phyloP scores from a whole-genome alignment of 2,329 filamentous ascomycete genomes.

The Blastomyces parvus region DNA sequence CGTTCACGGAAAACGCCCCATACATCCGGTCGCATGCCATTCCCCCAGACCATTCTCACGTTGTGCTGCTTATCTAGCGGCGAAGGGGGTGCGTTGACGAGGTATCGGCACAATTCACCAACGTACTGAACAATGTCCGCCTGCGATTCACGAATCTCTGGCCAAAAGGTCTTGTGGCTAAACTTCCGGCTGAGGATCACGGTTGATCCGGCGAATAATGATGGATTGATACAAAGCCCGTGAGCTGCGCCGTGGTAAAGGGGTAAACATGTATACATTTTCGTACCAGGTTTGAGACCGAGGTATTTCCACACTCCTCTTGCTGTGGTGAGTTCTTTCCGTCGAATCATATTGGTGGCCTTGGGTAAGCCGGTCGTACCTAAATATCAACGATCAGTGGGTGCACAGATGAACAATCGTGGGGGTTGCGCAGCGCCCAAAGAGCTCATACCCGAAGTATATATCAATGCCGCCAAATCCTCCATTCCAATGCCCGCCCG shows the following conservation, averaged over 20 bases:
- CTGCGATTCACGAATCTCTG: slow-evolving; percentile 35
- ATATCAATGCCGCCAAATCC: slow-evolving; percentile 31
- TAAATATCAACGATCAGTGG: neutral
- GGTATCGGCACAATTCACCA: slow-evolving; percentile 43
- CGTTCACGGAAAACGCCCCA: slow-evolving; percentile 33
- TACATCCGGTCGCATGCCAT: slow-evolving; percentile 35
- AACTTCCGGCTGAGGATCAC: slow-evolving; percentile 40
- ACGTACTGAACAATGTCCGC: slow-evolving; percentile 39
- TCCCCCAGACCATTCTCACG: slow-evolving; percentile 38
- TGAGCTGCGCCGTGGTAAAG: slow-evolving; percentile 42
- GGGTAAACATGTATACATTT: slow-evolving; percentile 40
- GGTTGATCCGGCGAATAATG: slow-evolving; percentile 33
- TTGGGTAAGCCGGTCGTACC: slow-evolving; percentile 21
- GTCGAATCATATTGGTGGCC: slow-evolving; percentile 13
- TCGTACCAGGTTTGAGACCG: slow-evolving; percentile 21
- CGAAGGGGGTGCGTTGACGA: slow-evolving; percentile 37
- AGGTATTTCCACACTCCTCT: slow-evolving; percentile 25
- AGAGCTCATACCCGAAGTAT: slow-evolving; percentile 16
- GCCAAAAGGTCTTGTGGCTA: slow-evolving; percentile 39
- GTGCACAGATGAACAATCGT: neutral
- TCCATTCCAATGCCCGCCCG: slow-evolving; percentile 26
- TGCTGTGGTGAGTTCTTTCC: neutral
- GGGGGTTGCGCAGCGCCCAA: neutral
- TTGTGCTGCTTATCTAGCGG: slow-evolving; percentile 39
- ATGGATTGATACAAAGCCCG: slow-evolving; percentile 37